Percentiles rank a stretch among this genome's conserved stretches.
Evolutionary conservation across 805 yeast genomes (phyloP).

Genomic region (Henningerozyma blattae): DNA sequence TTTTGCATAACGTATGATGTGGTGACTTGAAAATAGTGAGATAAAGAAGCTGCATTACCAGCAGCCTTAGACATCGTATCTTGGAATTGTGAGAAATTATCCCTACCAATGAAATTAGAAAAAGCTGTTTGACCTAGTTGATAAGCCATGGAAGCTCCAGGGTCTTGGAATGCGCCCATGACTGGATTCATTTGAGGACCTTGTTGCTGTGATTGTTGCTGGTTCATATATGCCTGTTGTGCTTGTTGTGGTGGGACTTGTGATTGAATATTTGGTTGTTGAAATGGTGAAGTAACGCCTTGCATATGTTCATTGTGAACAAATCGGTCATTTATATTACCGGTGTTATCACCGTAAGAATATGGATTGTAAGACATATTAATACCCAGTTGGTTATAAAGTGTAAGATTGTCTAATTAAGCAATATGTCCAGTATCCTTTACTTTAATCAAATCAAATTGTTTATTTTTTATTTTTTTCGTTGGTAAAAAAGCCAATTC

Average conservation of each 20-base stretch:
- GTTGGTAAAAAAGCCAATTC: no score
- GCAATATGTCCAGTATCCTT: no score
- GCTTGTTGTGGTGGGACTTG: constrained; percentile 23
- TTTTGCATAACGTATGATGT: constrained; percentile 76
- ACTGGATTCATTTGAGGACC: constrained; percentile 18
- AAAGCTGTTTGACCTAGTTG: constrained; percentile 83
- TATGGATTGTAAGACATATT: constrained; percentile 39
- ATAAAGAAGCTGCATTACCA: constrained; percentile 37
- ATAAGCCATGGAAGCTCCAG: constrained; percentile 72
- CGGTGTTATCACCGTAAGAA: constrained; percentile 18
- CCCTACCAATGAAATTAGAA: constrained; percentile 30
- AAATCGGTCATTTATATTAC: not conserved
- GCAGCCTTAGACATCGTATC: constrained; percentile 34
- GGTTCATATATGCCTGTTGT: constrained; percentile 16
- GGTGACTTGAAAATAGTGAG: constrained; percentile 85
- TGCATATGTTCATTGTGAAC: not conserved
- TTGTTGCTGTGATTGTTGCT: constrained; percentile 10
- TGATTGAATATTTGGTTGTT: constrained; percentile 9
- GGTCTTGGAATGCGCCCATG: constrained; percentile 51
- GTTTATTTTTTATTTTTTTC: no score
- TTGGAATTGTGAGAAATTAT: constrained; percentile 45
- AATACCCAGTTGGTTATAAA: no score
- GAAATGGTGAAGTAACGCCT: constrained; percentile 4
- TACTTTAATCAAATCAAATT: no score
- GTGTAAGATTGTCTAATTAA: no score